A percentile compares a stretch with the other conserved stretches of the same genome.
Evolutionary conservation across 2,329 filamentous ascomycete species (phyloP).

Genomic region (Periconia sp.): DNA sequence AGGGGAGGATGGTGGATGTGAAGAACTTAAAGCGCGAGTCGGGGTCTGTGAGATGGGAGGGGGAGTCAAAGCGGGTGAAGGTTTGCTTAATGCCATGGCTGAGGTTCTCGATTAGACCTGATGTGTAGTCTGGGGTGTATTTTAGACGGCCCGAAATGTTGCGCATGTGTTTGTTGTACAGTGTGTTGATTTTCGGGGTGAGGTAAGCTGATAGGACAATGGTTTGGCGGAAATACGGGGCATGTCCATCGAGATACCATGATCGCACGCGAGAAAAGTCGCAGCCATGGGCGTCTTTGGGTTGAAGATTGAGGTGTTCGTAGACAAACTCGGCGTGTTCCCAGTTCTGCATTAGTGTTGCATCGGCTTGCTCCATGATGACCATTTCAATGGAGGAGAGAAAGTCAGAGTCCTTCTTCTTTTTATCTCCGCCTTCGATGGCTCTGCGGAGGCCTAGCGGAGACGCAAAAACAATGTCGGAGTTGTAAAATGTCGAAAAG

Average conservation of each 20-base stretch:
- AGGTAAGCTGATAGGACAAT: conserved; percentile 80
- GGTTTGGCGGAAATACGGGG: conserved; percentile 80
- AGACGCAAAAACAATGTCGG: conserved; percentile 90
- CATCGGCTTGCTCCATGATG: conserved; percentile 88
- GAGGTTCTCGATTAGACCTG: conserved; percentile 69
- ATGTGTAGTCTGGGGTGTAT: conserved; percentile 65
- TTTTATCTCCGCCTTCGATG: conserved; percentile 72
- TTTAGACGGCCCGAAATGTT: conserved; percentile 82
- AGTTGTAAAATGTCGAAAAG: conserved; percentile 94
- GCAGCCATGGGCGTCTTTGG: conserved; percentile 85
- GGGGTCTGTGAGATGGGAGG: conserved; percentile 72
- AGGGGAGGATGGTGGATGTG: conserved; percentile 75
- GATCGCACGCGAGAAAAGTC: conserved; percentile 88
- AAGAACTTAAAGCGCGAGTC: conserved; percentile 92
- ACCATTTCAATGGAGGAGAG: conserved; percentile 91
- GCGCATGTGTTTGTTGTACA: conserved; percentile 74
- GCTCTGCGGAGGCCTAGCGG: conserved; percentile 87
- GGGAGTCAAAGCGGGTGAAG: conserved; percentile 80
- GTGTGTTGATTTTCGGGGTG: conserved; percentile 81
- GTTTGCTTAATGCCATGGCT: conserved; percentile 77
- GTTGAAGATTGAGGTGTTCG: conserved; percentile 86
- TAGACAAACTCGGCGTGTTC: conserved; percentile 93
- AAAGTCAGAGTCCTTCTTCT: conserved; percentile 81
- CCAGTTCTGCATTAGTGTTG: conserved; percentile 97
- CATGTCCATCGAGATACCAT: conserved; percentile 92